Evolutionary conservation across 192 early-diverging fungal genomes (phyloP).

Genomic region (Umbelopsis sp.): DNA sequence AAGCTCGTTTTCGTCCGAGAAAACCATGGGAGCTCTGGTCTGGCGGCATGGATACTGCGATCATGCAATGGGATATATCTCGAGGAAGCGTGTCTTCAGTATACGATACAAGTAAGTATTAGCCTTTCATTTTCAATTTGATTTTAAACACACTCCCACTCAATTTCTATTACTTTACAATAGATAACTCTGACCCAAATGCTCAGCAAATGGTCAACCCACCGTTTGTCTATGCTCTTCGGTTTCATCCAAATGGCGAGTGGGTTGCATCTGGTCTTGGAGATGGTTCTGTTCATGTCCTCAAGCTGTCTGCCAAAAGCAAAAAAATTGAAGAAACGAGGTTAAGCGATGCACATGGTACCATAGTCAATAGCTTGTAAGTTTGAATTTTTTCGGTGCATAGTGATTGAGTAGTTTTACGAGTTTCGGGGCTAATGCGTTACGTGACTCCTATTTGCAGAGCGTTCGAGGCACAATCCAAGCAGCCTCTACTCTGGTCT

Average conservation of each 20-base stretch:
- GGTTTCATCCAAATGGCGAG: constrained; percentile 39
- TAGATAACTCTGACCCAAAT: constrained; percentile 25
- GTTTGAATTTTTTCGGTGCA: not conserved
- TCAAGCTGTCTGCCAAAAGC: constrained; percentile 21
- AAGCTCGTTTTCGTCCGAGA: constrained; percentile 46
- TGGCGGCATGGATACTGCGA: constrained; percentile 54
- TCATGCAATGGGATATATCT: constrained; percentile 54
- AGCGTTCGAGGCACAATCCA: constrained; percentile 3
- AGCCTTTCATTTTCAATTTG: not conserved
- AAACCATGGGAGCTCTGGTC: constrained; percentile 55
- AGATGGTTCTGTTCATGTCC: constrained; percentile 47
- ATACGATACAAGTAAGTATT: constrained; percentile 45
- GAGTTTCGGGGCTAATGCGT: not conserved
- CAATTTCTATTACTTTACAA: not conserved
- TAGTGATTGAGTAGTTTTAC: not conserved
- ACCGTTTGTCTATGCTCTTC: constrained; percentile 56
- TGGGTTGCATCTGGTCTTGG: constrained; percentile 49
- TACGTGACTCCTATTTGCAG: not conserved
- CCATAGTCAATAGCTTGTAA: constrained; percentile 36
- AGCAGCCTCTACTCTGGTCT: constrained; percentile 18
- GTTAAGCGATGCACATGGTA: constrained; percentile 30
- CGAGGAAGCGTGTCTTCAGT: constrained; percentile 38
- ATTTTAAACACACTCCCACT: too few relatives aligned
- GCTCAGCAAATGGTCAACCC: constrained; percentile 55
- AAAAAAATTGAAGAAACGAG: constrained; percentile 4